These are phyloP conservation scores for Aphanomyces stellatus DNA, from an alignment of 352 stramenopile genomes.

Conservation along the genomic window DNA sequence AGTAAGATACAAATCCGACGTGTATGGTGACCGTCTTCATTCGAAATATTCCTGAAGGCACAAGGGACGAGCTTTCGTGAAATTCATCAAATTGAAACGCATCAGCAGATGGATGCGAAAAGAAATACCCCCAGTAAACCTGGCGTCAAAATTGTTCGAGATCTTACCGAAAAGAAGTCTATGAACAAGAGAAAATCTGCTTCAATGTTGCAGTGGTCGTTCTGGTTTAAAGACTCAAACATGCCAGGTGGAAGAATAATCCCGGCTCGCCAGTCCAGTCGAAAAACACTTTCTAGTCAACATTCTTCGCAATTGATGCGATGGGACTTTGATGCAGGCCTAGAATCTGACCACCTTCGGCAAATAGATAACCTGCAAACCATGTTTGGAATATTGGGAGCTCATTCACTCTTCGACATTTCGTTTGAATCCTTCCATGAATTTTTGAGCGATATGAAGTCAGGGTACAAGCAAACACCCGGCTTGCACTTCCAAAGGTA, in stretches of 20 bases:
- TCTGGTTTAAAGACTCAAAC: no score
- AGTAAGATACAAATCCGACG: no score
- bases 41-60: no score
- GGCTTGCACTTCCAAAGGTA: slow-evolving; percentile 7
- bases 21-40: no score
- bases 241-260: no score
- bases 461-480: neutral
- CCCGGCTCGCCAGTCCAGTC: slow-evolving; percentile 1
- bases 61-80: no score
- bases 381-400: slow-evolving; percentile 15
- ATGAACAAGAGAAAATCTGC: neutral
- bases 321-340: slow-evolving; percentile 16
- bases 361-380: slow-evolving; percentile 13
- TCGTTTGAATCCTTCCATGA: neutral
- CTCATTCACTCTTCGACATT: neutral
- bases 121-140: no score
- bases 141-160: no score
- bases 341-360: slow-evolving; percentile 12
- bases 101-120: no score
- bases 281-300: neutral
- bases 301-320: slow-evolving; percentile 11
- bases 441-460: slow-evolving; percentile 10
- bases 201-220: no score
- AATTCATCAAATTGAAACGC: no score
- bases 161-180: neutral